Evolutionary conservation across 108 stramenopile genomes (phyloP), one percentile per base, ranked within the genome.

Genomic region (Pseudonitzschia multistriata): DNA sequence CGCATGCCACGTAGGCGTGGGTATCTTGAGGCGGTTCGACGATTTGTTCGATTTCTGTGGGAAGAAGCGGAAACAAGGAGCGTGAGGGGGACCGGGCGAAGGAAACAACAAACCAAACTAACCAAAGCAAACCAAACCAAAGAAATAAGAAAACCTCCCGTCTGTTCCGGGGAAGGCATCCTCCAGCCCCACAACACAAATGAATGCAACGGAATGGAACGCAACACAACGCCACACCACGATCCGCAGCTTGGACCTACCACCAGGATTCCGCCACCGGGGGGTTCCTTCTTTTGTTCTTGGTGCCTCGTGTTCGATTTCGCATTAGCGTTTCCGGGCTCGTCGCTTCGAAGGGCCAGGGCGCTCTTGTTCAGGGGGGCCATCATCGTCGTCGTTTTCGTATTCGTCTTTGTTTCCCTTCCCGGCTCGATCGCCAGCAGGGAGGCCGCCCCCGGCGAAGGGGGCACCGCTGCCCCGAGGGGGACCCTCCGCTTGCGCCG

Each of bases 1-100:
- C 10, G 99, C 97, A 79, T 99, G 99, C 99, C 99, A 99, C 34
- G 77, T 78, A 25, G 99, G 99, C 48, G 88, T 96, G 5, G 96
- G 96, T 22, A 98, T 92, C 33, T 78, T 85, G 53, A 79, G 70
- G 34, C 67, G 66, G 33, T 37, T 33, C 24, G 61, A 64, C 25
- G 69, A 39, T 62, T 71, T 67, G 30, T 53, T 52, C 6, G 74
- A 75, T 62, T 72, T 72, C 77, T 78, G 66, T 62, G 14, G 25
- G 3, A 42, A 57, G 2, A 36, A 57, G 5, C 52, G 31, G 14
- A 28, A 45, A 17, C 28, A 48, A 45, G 22, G n/a, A n/a, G n/a
- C n/a, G n/a, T n/a, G n/a, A n/a, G n/a, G n/a, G n/a, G n/a, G n/a
- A n/a, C n/a, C n/a, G n/a, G n/a, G n/a, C n/a, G n/a, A n/a, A n/a